phyloP scores from a whole-genome alignment of 139 green algal genomes.

The Chlamydomonas schloesseri region DNA sequence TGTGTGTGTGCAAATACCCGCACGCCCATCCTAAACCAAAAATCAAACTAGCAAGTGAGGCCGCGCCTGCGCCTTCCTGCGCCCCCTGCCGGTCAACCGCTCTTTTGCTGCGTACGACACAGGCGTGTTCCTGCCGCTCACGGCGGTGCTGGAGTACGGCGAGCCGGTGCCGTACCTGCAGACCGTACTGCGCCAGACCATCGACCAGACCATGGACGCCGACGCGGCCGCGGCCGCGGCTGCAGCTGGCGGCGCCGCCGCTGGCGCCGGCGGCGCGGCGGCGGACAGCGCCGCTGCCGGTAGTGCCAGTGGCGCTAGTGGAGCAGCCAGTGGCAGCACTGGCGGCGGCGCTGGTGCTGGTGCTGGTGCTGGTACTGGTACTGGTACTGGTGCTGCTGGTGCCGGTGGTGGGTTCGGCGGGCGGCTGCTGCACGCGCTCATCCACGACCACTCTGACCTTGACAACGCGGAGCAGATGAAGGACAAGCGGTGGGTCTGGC shows the following conservation, averaged over 20 bases:
- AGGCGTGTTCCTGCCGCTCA: constrained; percentile 36
- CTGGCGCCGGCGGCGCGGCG: too few species aligned
- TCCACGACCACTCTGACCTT: constrained; percentile 61
- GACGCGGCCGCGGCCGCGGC: not conserved
- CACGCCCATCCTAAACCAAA: too few species aligned
- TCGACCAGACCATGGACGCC: not conserved
- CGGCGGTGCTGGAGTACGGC: constrained; percentile 13
- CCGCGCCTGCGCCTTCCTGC: too few species aligned
- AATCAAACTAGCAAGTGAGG: too few species aligned
- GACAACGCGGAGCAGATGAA: constrained; percentile 34
- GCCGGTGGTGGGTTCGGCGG: constrained; percentile 31
- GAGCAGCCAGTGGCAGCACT: not conserved
- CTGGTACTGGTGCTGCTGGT: too few species aligned
- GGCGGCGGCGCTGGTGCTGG: not conserved
- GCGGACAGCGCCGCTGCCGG: not conserved
- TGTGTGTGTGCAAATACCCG: too few species aligned
- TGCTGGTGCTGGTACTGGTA: not conserved
- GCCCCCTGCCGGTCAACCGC: too few species aligned
- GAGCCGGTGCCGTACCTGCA: not conserved
- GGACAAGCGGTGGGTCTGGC: constrained; percentile 44
- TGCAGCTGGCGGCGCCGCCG: not conserved
- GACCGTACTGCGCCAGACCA: not conserved
- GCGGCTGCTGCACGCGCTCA: constrained; percentile 57
- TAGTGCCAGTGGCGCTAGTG: too few species aligned
- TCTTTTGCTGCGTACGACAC: too few species aligned